Evolutionary conservation across 192 early-diverging fungal genomes (phyloP), one percentile per base, ranked within the genome.

Genomic region (Backusella mclennaniae): DNA sequence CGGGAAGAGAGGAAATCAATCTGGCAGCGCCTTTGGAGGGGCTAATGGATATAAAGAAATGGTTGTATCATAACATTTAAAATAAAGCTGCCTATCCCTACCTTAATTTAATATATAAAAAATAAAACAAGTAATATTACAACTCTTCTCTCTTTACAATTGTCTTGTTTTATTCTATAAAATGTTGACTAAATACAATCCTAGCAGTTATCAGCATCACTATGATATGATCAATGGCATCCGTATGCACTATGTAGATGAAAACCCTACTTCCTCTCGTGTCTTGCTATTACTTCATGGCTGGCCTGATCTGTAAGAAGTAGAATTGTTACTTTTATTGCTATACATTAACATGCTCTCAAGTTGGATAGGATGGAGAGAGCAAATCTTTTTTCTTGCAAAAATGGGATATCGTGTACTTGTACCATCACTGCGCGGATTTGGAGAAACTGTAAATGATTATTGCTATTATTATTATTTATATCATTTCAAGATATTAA

Each of bases 341-440:
- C 6, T 42, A 42, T 71, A 15, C 0, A 49, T 19, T 49, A 26
- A 14, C 23, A 4, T 59, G 21, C 12, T 59, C 56, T 26, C 8
- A 12, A 19, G 23, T 6, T 66, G 49, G 26, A 66, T 39, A 79
- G 77, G 80, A 71, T 81, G 80, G 80, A 26, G 80, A 39, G 52
- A 81, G 11, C 80, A 81, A 66, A 90, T 90, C 68, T 77, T 81
- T 15, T 85, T 74, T 41, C 74, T 90, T 17, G 86, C 79, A 26
- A 73, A 81, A 15, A 79, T 84, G 15, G 89, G 89, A 19, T 90
- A 87, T 70, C 81, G 87, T n/a, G 89, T 90, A 26, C 84, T 90
- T 59, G 87, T 73, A 33, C 70, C 80, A 29, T 84, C 87, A 31
- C 67, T 77, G 19, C 74, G 86, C 3, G 87, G 89, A 8, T 90